Evolutionary conservation across 1,284 basidiomycete species (phyloP).

Genomic region (Fereydounia khargensis): DNA sequence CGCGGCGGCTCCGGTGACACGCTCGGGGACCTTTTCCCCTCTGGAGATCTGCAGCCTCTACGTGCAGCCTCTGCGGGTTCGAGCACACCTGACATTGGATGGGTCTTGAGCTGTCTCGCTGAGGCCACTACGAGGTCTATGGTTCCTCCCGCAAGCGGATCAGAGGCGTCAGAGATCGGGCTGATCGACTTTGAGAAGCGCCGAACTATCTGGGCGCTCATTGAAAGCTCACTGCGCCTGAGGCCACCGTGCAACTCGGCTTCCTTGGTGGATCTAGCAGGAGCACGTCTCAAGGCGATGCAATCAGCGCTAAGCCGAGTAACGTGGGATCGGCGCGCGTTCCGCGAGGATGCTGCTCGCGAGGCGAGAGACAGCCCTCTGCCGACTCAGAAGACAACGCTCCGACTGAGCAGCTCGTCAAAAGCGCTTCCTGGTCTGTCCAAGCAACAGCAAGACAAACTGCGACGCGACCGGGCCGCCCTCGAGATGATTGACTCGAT

Average conservation of each 20-base stretch:
- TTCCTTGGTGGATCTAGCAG: conserved; percentile 36
- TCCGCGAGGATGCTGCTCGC: conserved; percentile 46
- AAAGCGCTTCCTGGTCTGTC: conserved; percentile 31
- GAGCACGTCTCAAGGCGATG: conserved; percentile 36
- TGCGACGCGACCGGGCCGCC: conserved; percentile 30
- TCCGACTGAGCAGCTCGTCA: conserved; percentile 15
- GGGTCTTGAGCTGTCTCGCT: conserved; percentile 48
- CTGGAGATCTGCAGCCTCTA: conserved; percentile 7
- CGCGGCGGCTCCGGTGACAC: conserved; percentile 29
- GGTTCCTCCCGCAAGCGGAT: conserved; percentile 1
- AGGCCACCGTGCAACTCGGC: conserved; percentile 23
- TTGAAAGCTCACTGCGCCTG: conserved; percentile 35
- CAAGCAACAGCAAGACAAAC: conserved; percentile 46
- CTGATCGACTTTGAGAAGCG: conserved; percentile 50
- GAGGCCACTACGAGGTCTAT: conserved; percentile 22
- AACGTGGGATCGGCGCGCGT: conserved; percentile 42
- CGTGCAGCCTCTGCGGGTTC: conserved; percentile 12
- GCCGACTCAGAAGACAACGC: conserved; percentile 9
- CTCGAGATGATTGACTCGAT: conserved; percentile 18
- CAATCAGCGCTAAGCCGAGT: conserved; percentile 37
- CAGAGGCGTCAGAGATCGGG: conserved; percentile 16
- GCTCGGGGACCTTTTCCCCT: conserved; percentile 31
- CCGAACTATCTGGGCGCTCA: conserved; percentile 41
- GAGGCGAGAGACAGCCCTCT: conserved; percentile 35
- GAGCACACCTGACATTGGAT: conserved; percentile 49